Base-by-base conservation (phyloP, 768 basidiomycete genomes). In the Amanita exitialis region DNA sequence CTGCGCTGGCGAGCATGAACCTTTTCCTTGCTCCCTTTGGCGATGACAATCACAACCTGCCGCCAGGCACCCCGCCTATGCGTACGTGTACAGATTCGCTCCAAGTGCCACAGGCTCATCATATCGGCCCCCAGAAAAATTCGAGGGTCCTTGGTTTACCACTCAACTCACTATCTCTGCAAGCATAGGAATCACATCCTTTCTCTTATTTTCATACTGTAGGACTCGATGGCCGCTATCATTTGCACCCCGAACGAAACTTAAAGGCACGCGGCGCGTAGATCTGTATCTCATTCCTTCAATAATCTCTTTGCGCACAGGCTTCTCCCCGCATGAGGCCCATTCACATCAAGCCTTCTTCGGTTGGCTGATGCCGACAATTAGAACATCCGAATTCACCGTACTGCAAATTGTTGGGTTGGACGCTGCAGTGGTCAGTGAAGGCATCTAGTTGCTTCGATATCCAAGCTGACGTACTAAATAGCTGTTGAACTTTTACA, bases 331-430 rank as follows among this genome's bases (percentile, higher is more conserved):
- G 16, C 90, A 92, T 57, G 91, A 94, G 64, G 92, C 88, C 0
- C 92, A 94, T 61, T 82, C 82, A 2, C 86, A 90, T 58, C 75
- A 79, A 53, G 82, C 86, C 0, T 89, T 96, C 69, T 92, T 96
- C 67, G 92, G 92, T 21, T 99, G 96, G 95, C 88, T 99, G 47
- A 67, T 95, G 57, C 95, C 95, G 1, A 98, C 95, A 0, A 76
- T 97, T 38, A 72, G 77, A 52, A 92, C 86, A 0, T 93, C 90
- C 41, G 95, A 99, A 62, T 93, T 90, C 54, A 87, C 91, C 0
- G 82, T 99, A 3, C 73, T 99, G 2, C 93, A 97, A 65, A 95
- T 96, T 45, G 95, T 99, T 10, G 95, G 95, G 0, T 70, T 99
- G 37, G 95, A 99, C 65, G 95, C 95, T 37, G 94, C 92, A 2